Conservation (phyloP, 2,329 filamentous ascomycete genomes). For the Microdochium trichocladiopsis region DNA sequence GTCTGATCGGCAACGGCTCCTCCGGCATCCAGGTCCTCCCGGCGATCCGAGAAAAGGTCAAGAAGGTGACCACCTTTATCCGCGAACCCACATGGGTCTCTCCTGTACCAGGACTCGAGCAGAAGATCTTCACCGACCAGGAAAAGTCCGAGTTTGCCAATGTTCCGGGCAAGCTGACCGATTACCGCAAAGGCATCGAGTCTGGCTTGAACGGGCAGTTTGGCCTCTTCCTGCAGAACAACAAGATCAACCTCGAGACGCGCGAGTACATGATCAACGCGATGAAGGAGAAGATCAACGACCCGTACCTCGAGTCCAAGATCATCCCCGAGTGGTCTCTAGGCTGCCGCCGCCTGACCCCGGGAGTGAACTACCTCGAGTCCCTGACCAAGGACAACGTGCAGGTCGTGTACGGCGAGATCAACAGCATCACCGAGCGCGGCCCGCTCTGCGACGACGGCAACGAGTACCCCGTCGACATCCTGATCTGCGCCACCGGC, state of each 20-base stretch:
- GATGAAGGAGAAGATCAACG: conserved; percentile 29
- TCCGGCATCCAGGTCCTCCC: conserved; percentile 41
- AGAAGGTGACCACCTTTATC: conserved; percentile 40
- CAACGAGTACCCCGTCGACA: conserved; percentile 16
- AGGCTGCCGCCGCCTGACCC: conserved; percentile 33
- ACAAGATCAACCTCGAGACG: conserved; percentile 29
- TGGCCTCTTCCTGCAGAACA: conserved; percentile 34
- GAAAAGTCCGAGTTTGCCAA: conserved; percentile 31
- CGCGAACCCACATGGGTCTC: conserved; percentile 43
- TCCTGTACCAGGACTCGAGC: conserved; percentile 31
- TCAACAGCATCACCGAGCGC: conserved; percentile 17
- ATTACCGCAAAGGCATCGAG: conserved; percentile 36
- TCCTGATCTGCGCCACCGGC: conserved; percentile 18
- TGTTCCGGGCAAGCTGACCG: conserved; percentile 27
- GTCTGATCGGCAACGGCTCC: conserved; percentile 32
- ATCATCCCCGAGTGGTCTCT: conserved; percentile 20
- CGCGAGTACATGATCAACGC: conserved; percentile 29
- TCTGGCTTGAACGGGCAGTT: conserved; percentile 37
- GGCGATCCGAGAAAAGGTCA: conserved; percentile 32
- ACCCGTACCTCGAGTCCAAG: conserved; percentile 11
- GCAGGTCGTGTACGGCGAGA: conserved; percentile 28
- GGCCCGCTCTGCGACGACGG: conserved; percentile 19
- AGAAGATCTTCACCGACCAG: conserved; percentile 30
- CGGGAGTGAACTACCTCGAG: conserved; percentile 33
- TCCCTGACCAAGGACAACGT: conserved; percentile 31